Percentiles rank a stretch among this genome's conserved stretches.
phyloP scores from a whole-genome alignment of 345 rosid species.

The Lepidium didymum region DNA sequence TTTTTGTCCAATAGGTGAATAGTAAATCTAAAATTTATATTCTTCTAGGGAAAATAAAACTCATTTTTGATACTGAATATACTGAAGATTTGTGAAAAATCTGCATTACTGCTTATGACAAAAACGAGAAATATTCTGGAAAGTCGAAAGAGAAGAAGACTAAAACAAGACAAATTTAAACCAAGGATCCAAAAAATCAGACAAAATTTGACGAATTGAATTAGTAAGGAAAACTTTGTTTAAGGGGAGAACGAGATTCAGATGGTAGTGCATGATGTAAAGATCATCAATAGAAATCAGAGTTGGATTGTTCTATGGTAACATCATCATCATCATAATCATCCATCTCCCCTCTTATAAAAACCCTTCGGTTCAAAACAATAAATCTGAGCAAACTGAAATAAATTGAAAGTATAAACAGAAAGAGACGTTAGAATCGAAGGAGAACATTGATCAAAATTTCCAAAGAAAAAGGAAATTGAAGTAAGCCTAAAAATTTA shows the following conservation, averaged over 20 bases:
- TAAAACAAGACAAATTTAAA: too few species aligned
- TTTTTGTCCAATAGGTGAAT: too few species aligned
- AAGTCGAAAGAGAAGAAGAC: too few species aligned
- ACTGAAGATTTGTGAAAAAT: too few species aligned
- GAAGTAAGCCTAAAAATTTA: too few species aligned
- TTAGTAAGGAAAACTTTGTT: too few species aligned
- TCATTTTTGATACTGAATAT: too few species aligned
- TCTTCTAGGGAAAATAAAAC: too few species aligned
- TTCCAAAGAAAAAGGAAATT: not conserved
- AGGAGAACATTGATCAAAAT: not conserved
- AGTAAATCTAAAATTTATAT: too few species aligned
- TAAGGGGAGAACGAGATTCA: conserved; percentile 22
- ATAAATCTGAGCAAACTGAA: not conserved
- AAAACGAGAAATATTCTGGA: too few species aligned
- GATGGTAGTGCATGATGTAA: conserved; percentile 35
- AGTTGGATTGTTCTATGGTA: conserved; percentile 34
- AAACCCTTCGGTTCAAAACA: not conserved
- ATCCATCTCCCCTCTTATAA: not conserved
- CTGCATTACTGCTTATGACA: too few species aligned
- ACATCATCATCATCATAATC: conserved; percentile 28
- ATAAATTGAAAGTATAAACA: not conserved
- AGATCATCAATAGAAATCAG: conserved; percentile 16
- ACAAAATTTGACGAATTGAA: not conserved
- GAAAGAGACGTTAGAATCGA: not conserved
- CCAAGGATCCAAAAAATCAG: not conserved